A percentile compares a stretch with the other conserved stretches of the same genome.
Conservation (phyloP, 805 yeast genomes). For the Wickerhamiella alocasiicola region DNA sequence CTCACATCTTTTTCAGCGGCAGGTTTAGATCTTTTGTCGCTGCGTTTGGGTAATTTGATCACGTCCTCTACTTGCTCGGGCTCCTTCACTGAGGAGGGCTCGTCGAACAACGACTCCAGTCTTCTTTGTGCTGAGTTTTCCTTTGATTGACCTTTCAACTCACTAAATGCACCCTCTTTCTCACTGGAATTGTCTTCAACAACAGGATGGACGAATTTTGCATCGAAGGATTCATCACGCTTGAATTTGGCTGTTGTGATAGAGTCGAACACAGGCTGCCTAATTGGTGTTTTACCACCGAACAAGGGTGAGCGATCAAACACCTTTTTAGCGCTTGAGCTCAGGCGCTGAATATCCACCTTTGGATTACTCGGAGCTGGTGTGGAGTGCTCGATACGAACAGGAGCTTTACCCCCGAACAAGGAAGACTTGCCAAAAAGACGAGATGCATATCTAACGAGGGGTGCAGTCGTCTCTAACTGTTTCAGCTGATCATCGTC, state of each 20-base stretch:
- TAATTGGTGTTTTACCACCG: not conserved
- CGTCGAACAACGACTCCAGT: too few relatives aligned
- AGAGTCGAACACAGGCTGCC: slow-evolving; percentile 1
- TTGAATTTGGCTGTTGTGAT: slow-evolving; percentile 7
- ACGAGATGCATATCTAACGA: slow-evolving; percentile 5
- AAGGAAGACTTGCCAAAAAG: slow-evolving; percentile 6
- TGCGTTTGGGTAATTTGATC: too few relatives aligned
- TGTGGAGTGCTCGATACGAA: not conserved
- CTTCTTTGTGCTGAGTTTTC: too few relatives aligned
- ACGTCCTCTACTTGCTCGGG: too few relatives aligned
- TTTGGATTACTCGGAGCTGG: not conserved
- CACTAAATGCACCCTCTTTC: not conserved
- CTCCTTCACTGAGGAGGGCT: too few relatives aligned
- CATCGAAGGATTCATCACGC: not conserved
- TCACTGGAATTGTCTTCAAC: not conserved
- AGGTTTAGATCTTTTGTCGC: too few relatives aligned
- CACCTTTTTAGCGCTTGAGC: not conserved
- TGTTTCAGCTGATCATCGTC: not conserved
- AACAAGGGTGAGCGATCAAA: slow-evolving; percentile 3
- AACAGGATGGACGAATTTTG: slow-evolving; percentile 2
- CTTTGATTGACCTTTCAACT: too few relatives aligned
- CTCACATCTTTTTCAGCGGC: too few relatives aligned
- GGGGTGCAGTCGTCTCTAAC: not conserved
- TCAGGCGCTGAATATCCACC: not conserved
- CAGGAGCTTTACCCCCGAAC: slow-evolving; percentile 6